phyloP scores from a whole-genome alignment of 177 flowering plant species.

The Tripterygium wilfordii region DNA sequence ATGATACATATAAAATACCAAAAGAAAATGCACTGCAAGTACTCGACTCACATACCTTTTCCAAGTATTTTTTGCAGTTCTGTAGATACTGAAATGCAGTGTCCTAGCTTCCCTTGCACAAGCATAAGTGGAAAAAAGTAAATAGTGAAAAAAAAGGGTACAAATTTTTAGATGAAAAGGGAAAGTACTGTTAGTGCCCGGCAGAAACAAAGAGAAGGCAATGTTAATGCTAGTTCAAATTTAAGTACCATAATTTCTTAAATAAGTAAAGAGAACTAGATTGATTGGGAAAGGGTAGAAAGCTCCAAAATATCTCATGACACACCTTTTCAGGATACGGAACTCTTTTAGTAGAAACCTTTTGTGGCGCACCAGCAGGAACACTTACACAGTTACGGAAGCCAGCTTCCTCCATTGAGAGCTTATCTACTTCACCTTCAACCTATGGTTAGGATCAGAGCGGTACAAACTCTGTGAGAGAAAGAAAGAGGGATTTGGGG shows the following conservation, averaged over 20 bases:
- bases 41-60: slow-evolving; percentile 41
- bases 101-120: slow-evolving; percentile 71
- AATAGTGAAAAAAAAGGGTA: not conserved
- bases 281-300: not conserved
- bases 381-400: slow-evolving; percentile 89
- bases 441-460: slow-evolving; percentile 40
- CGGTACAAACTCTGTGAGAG: slow-evolving; percentile 1
- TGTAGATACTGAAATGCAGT: slow-evolving; percentile 77
- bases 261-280: too few species aligned
- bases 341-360: slow-evolving; percentile 52
- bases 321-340: slow-evolving; percentile 61
- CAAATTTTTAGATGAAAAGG: not conserved
- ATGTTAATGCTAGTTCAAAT: too few species aligned
- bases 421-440: slow-evolving; percentile 98
- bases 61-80: slow-evolving; percentile 84
- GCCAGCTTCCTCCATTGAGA: slow-evolving; percentile 98
- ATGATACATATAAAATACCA: not conserved
- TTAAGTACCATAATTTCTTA: too few species aligned
- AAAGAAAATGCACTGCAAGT: not conserved
- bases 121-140: slow-evolving; percentile 9
- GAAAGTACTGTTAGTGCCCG: not conserved
- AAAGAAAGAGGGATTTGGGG: not conserved
- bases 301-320: not conserved
- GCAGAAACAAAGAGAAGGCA: too few species aligned
- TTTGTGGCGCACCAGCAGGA: slow-evolving; percentile 86